Evolutionary conservation across 2,329 filamentous ascomycete genomes (phyloP), one percentile per base, ranked within the genome.

Genomic region (Sporothrix sp.): DNA sequence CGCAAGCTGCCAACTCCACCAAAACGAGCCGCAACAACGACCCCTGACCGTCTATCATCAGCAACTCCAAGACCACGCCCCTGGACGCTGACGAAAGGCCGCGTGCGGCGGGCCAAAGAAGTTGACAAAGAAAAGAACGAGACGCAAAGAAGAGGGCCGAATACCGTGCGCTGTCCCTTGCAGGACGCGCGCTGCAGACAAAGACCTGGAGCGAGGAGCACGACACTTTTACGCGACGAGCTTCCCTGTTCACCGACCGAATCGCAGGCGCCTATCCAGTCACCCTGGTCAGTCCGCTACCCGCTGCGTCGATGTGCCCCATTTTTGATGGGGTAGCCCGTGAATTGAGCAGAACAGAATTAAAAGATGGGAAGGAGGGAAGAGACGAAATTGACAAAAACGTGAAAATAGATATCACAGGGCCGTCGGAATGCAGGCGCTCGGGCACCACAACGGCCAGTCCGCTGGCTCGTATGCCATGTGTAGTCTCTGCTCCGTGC

Each of bases 401-500:
- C 20, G 37, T 11, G 37, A 39, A 14, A 3, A 39, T 4, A n/a
- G 33, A 36, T n/a, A 36, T 8, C 2, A 30, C 18, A 11, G 32
- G 25, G 25, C 5, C 18, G 32, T 3, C 7, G 37, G 20, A 20
- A 46, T 36, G 32, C 44, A 37, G 33, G 8, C 33, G 21, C 32
- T 28, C 44, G 33, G 37, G 32, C 44, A 36, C 44, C 23, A 47
- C 14, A 7, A 38, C 44, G 33, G 33, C 23, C 33, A 37, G 23
- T 35, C 20, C 30, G 21, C 20, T 8, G 43, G 9, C 18, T 36
- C 30, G 25, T 28, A 11, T 46, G 8, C 37, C 20, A 13, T 23
- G 20, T 23, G n/a, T 14, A 33, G 18, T 18, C n/a, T 25, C 36
- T 51, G 48, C 33, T 33, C 48, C 20, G 48, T 45, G 25, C 48